Percentiles rank a stretch among this genome's conserved stretches.
These are phyloP conservation scores for Leptographium radiaticola DNA, from an alignment of 2,329 filamentous ascomycete genomes.

Conservation along the genomic window DNA sequence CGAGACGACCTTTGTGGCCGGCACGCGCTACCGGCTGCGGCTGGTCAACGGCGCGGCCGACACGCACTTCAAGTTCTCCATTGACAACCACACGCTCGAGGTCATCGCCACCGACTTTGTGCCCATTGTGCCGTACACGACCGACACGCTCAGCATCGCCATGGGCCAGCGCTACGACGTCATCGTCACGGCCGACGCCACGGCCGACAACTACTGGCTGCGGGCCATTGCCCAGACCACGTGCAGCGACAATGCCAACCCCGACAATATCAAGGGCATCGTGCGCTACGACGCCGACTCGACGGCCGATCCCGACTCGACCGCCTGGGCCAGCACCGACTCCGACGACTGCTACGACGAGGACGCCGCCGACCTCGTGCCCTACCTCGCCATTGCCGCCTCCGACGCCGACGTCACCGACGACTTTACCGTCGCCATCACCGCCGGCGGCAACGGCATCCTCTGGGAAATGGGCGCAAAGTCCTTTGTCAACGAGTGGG, in stretches of 20 bases:
- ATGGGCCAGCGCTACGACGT: constrained; percentile 28
- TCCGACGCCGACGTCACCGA: constrained; percentile 1
- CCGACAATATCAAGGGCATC: constrained; percentile 8
- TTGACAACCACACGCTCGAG: constrained; percentile 37
- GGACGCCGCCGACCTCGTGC: constrained; percentile 13
- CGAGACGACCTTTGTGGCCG: constrained; percentile 33
- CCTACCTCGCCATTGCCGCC: constrained; percentile 13
- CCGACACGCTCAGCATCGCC: constrained; percentile 31
- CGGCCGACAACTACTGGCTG: constrained; percentile 6
- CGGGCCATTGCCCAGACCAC: constrained; percentile 5
- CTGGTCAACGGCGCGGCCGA: constrained; percentile 36
- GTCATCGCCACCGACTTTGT: constrained; percentile 43
- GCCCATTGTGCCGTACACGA: constrained; percentile 35
- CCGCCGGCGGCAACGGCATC: constrained; percentile 4
- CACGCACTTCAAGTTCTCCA: constrained; percentile 37
- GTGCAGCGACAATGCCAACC: constrained; percentile 5
- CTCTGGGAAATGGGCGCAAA: constrained; percentile 15
- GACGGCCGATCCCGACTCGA: constrained; percentile 5
- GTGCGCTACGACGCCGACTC: constrained; percentile 8
- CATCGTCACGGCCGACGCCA: constrained; percentile 13
- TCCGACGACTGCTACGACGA: constrained; percentile 14
- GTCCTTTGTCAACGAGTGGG: constrained; percentile 15
- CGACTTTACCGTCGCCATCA: constrained; percentile 3
- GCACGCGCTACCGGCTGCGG: constrained; percentile 33
- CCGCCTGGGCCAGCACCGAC: constrained; percentile 3